Base-by-base conservation (phyloP, 2,329 filamentous ascomycete species). In the Cladosporium sp. region DNA sequence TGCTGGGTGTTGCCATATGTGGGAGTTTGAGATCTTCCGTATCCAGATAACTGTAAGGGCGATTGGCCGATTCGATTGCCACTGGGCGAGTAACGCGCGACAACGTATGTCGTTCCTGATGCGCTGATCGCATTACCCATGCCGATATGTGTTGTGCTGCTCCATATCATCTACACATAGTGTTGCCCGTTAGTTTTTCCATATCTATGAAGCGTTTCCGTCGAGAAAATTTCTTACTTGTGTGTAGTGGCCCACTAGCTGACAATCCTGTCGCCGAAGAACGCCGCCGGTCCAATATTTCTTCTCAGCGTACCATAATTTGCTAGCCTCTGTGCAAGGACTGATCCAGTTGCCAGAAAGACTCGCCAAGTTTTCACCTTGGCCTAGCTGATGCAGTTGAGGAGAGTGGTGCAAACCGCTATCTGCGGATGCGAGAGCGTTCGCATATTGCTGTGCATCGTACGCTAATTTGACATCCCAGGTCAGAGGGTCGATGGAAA, bases 71-170 rank as follows among this genome's bases (percentile, higher is more conserved):
- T n/a, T 4, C 12, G 6, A 32, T 56, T 59, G 13, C 61, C 61
- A 15, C 37, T 57, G 20, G 61, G 59, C 19, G 55, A 54, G 34
- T 61, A 61, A 24, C 58, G 51, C 17, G 59, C 61, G 7, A 61
- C 61, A 19, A 60, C 57, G 34, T 61, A 63, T 10, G 52, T 55
- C 13, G 37, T 20, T 28, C 59, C 61, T 5, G 50, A 52, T 13
- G 51, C 35, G 4, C 55, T 35, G 22, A 40, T 34, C n/a, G 57
- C 61, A 45, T 51, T 47, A 20, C 51, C 61, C 54, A 61, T 58
- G 7, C 61, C 61, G 15, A 63, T 32, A n/a, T 56, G 54, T 10
- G 48, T 58, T 8, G 57, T 58, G 4, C 15, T 22, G 37, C 56
- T 34, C 61, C 59, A 62, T 20, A 62, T 47, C 53, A 56, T 56